Base-by-base conservation (phyloP, 768 basidiomycete species). In the Kwoniella botswanensis region DNA sequence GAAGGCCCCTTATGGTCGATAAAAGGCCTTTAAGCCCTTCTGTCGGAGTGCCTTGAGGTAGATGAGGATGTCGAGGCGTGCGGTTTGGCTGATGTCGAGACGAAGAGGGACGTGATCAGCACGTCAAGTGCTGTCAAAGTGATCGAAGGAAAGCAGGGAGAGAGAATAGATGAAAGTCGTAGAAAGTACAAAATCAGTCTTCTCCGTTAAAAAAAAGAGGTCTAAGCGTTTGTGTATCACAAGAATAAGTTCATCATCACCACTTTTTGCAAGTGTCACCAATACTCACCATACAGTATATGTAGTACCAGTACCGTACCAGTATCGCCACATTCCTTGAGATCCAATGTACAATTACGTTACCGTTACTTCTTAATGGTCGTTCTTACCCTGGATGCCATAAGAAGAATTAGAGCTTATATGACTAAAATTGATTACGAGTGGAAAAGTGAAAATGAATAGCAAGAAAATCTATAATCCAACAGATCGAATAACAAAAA, bases 381-480 rank as follows among this genome's bases (percentile, higher is more conserved):
- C 46, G 9, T 50, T 18, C 46, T 18, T 1, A 50, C 46, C 46
- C 46, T 50, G 46, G 18, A 50, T 50, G 46, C 46, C 46, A 15
- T 50, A 18, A 50, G 18, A 50, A 50, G 46, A 7, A 12, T 15
- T 10, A 50, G 10, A 50, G 46, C 46, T 50, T 50, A 50, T 50
- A 50, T 50, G 46, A 50, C 46, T 50, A 50, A 50, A 50, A 50
- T 13, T 50, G 46, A 50, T 50, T 50, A 50, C 46, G 46, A 50
- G 46, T 18, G 46, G 46, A 18, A 10, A 50, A 15, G 46, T 50
- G 46, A 35, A 35, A 35, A 35, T 7, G 35, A 35, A 35, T 35
- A 35, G 6, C 35, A 5, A 35, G 35, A 35, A 9, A 35, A 35
- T 35, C 7, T 9, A 35, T 7, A 9, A 9, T 35, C 35, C 35